Conservation (phyloP, 176 grass and related monocot species). For the Eragrostis curvula region DNA sequence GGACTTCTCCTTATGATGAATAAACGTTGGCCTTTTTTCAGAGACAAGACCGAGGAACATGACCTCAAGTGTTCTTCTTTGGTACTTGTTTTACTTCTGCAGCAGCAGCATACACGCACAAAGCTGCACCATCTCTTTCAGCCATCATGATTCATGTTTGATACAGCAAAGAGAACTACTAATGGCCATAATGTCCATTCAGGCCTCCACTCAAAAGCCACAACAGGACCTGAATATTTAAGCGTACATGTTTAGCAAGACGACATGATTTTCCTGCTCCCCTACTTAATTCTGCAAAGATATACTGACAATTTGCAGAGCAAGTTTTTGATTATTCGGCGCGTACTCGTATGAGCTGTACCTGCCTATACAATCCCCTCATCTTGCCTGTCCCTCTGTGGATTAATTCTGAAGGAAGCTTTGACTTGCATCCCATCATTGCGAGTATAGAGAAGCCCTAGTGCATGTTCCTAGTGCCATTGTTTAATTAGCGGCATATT, state of each 20-base stretch:
- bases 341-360: conserved; percentile 42
- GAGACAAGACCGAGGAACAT: neutral
- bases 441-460: conserved; percentile 34
- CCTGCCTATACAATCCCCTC: conserved; percentile 40
- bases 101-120: neutral
- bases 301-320: conserved; percentile 59
- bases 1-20: neutral
- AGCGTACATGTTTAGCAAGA: conserved; percentile 30
- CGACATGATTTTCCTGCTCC: conserved; percentile 17
- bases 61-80: no score
- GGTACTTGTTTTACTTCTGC: no score
- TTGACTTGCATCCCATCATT: conserved; percentile 59
- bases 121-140: neutral
- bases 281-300: conserved; percentile 41
- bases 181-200: neutral
- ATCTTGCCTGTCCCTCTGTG: conserved; percentile 35
- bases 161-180: neutral
- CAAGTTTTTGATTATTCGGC: conserved; percentile 12
- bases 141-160: neutral
- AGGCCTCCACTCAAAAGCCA: conserved; percentile 4
- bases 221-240: neutral
- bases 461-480: conserved; percentile 48
- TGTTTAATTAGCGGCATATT: conserved; percentile 33
- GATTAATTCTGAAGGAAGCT: conserved; percentile 46
- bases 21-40: neutral